Conservation (phyloP, 2,329 filamentous ascomycete species). For the Lecanicillium sp. region DNA sequence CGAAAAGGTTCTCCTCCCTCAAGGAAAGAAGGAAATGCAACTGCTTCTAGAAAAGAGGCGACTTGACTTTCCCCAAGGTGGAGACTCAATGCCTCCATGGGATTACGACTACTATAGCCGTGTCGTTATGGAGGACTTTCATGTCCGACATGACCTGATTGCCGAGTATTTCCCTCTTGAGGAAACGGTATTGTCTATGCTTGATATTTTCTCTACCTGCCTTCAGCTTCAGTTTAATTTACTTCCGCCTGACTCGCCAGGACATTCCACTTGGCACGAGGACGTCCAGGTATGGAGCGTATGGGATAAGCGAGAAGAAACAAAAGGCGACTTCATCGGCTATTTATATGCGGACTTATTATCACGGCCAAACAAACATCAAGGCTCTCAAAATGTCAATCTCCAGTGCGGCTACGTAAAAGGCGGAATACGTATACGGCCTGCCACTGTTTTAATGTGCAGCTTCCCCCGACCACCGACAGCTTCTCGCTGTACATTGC, state of each 20-base stretch:
- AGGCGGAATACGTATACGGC: too few species aligned
- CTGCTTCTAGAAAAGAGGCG: conserved; percentile 26
- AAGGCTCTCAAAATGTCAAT: conserved; percentile 49
- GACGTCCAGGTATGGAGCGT: conserved; percentile 48
- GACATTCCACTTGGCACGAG: conserved; percentile 47
- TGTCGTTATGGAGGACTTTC: conserved; percentile 41
- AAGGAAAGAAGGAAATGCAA: conserved; percentile 35
- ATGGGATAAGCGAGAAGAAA: conserved; percentile 44
- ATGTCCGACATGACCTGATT: conserved; percentile 44
- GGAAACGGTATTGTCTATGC: conserved; percentile 44
- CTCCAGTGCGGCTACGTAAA: conserved; percentile 32
- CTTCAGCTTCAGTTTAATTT: conserved; percentile 47
- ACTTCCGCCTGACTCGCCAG: conserved; percentile 35
- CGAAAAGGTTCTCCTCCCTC: conserved; percentile 36
- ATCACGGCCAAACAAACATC: conserved; percentile 47
- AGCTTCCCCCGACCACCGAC: too few species aligned
- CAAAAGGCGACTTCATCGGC: conserved; percentile 39
- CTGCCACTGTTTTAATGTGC: conserved; percentile 49
- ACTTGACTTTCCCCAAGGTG: neutral
- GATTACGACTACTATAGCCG: conserved; percentile 37
- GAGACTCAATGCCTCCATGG: conserved; percentile 10
- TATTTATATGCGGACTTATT: conserved; percentile 49
- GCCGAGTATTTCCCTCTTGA: conserved; percentile 51
- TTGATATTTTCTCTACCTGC: conserved; percentile 46
- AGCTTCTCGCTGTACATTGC: too few species aligned